Conservation (phyloP, 768 basidiomycete species). For the Boletus sp. region DNA sequence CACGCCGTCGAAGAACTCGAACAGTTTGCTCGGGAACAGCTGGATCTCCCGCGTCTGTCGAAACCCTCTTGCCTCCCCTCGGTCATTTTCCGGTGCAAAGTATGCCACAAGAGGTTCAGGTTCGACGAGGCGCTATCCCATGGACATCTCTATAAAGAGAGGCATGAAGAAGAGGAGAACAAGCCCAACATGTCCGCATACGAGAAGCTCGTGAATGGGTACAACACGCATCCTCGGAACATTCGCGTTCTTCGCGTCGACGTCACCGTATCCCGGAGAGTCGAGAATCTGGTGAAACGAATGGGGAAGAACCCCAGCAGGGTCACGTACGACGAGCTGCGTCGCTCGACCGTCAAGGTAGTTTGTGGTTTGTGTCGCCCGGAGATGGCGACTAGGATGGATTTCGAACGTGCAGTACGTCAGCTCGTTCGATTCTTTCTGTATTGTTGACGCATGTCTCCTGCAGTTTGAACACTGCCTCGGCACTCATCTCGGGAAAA, state of each 20-base stretch:
- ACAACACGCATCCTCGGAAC: background rate
- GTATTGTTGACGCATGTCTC: background rate
- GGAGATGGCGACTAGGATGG: background rate
- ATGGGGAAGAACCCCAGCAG: constrained; percentile 7
- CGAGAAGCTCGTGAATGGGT: background rate
- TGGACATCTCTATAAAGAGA: constrained; percentile 1
- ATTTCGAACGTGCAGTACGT: constrained; percentile 9
- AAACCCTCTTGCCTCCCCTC: constrained; percentile 4
- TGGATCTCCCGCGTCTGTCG: background rate
- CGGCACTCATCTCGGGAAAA: background rate
- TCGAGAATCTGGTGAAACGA: constrained; percentile 10
- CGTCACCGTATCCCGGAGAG: background rate
- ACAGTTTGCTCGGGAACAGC: background rate
- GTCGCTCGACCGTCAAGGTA: constrained; percentile 4
- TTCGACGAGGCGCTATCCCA: constrained; percentile 11
- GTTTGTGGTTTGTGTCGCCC: constrained; percentile 6
- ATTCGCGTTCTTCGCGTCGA: constrained; percentile 6
- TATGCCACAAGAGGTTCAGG: background rate
- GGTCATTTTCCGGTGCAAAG: constrained; percentile 13
- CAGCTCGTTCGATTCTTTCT: background rate
- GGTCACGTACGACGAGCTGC: background rate
- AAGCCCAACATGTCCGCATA: background rate
- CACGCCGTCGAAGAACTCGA: constrained; percentile 9
- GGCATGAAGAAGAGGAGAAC: background rate
- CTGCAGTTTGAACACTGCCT: constrained; percentile 11